These are phyloP conservation scores for Hypoxylon sp. DNA, from an alignment of 2,329 filamentous ascomycete species.

Conservation along the genomic window DNA sequence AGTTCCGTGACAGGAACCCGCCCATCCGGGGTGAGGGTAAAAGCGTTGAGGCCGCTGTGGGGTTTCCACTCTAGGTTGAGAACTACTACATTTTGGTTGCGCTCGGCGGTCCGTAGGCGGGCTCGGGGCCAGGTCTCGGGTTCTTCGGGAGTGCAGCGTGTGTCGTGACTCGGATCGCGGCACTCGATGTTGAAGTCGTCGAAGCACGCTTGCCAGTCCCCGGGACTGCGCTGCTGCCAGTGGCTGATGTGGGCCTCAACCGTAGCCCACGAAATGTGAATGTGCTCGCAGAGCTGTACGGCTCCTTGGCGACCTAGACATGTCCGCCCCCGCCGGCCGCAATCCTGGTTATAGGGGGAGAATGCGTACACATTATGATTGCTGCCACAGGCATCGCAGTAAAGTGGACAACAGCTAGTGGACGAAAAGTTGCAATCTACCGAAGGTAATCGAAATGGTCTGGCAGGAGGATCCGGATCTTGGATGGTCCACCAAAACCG, in stretches of 20 bases:
- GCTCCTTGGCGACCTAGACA: slow-evolving; percentile 45
- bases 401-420: not conserved
- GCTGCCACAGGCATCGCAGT: slow-evolving; percentile 3
- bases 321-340: not conserved
- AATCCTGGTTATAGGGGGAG: not conserved
- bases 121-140: slow-evolving; percentile 43
- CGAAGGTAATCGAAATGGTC: no score
- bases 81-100: slow-evolving; percentile 14
- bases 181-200: slow-evolving; percentile 42
- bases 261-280: slow-evolving; percentile 41
- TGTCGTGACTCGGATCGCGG: slow-evolving; percentile 40
- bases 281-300: slow-evolving; percentile 46
- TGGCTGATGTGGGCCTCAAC: slow-evolving; percentile 39
- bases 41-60: slow-evolving; percentile 38
- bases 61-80: slow-evolving; percentile 43
- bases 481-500: no score
- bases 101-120: slow-evolving; percentile 21
- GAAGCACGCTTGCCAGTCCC: slow-evolving; percentile 41
- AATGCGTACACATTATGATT: not conserved
- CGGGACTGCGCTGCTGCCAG: slow-evolving; percentile 29
- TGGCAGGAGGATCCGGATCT: no score
- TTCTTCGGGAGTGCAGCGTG: slow-evolving; percentile 34
- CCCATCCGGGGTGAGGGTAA: slow-evolving; percentile 33
- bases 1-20: slow-evolving; percentile 39
- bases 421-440: not conserved